phyloP scores from a whole-genome alignment of 2,329 filamentous ascomycete species.

The Trichoderma sp. region DNA sequence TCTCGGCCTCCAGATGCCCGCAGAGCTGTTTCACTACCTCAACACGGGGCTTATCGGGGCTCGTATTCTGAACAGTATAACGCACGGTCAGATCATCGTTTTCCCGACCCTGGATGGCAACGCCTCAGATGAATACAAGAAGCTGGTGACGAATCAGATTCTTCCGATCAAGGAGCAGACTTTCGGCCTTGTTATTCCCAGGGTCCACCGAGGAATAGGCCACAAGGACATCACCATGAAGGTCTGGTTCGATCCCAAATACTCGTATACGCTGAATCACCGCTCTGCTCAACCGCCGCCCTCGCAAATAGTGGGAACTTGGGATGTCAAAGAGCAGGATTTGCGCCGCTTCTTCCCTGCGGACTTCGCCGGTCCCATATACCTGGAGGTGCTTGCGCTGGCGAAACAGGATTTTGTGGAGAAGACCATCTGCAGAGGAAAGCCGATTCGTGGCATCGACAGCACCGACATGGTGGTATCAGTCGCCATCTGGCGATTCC shows the following conservation, averaged over 20 bases:
- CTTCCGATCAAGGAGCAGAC: constrained; percentile 74
- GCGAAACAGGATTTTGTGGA: constrained; percentile 69
- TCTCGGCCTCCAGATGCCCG: constrained; percentile 83
- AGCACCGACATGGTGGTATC: constrained; percentile 66
- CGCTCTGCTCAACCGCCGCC: constrained; percentile 50
- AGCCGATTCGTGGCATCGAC: constrained; percentile 63
- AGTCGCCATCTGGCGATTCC: constrained; percentile 83
- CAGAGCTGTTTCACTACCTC: constrained; percentile 89
- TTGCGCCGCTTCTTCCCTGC: constrained; percentile 53
- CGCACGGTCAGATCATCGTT: constrained; percentile 75
- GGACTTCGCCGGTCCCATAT: constrained; percentile 48
- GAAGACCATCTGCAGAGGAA: constrained; percentile 65
- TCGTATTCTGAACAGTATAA: constrained; percentile 78
- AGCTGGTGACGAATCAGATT: constrained; percentile 74
- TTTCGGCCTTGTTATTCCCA: constrained; percentile 75
- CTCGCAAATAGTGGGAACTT: constrained; percentile 57
- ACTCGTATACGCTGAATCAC: constrained; percentile 69
- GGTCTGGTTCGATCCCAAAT: constrained; percentile 80
- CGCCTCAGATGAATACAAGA: constrained; percentile 76
- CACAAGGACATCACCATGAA: constrained; percentile 76
- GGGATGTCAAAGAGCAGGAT: constrained; percentile 70
- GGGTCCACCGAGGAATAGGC: constrained; percentile 80
- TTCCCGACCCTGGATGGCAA: constrained; percentile 85
- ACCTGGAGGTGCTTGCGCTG: constrained; percentile 66
- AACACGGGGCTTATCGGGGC: constrained; percentile 79